phyloP scores from a whole-genome alignment of 805 yeast genomes.

The Ogataea pilisensis region DNA sequence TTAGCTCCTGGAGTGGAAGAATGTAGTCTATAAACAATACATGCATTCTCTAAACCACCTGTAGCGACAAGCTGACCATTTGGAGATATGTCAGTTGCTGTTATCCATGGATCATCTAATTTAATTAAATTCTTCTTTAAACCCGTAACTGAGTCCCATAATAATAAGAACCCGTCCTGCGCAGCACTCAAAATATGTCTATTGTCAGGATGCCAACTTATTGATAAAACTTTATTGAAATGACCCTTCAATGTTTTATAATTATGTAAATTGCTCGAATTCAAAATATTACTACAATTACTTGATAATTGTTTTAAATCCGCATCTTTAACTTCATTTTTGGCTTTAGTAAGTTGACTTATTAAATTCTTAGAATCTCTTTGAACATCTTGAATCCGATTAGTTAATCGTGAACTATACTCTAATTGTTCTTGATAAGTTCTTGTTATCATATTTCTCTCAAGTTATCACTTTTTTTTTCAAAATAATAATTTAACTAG shows the following conservation, averaged over 20 bases:
- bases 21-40: conserved; percentile 58
- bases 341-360: conserved; percentile 25
- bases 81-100: conserved; percentile 70
- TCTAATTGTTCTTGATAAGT: conserved; percentile 24
- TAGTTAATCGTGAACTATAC: conserved; percentile 17
- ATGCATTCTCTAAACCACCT: conserved; percentile 79
- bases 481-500: neutral
- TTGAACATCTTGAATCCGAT: conserved; percentile 22
- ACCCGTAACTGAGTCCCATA: conserved; percentile 80
- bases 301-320: conserved; percentile 22
- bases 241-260: conserved; percentile 54
- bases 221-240: conserved; percentile 63
- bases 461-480: neutral
- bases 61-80: conserved; percentile 63
- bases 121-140: conserved; percentile 66
- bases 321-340: conserved; percentile 27
- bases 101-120: conserved; percentile 74
- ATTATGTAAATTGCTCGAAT: conserved; percentile 11
- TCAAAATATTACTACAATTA: conserved; percentile 17
- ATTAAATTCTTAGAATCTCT: conserved; percentile 23
- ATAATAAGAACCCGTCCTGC: conserved; percentile 79
- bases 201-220: conserved; percentile 70
- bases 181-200: conserved; percentile 62
- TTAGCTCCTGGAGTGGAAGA: conserved; percentile 16
- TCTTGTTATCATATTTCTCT: conserved; percentile 3